Evolutionary conservation across 352 stramenopile species (phyloP).

Genomic region (Globisporangium carolinianum): DNA sequence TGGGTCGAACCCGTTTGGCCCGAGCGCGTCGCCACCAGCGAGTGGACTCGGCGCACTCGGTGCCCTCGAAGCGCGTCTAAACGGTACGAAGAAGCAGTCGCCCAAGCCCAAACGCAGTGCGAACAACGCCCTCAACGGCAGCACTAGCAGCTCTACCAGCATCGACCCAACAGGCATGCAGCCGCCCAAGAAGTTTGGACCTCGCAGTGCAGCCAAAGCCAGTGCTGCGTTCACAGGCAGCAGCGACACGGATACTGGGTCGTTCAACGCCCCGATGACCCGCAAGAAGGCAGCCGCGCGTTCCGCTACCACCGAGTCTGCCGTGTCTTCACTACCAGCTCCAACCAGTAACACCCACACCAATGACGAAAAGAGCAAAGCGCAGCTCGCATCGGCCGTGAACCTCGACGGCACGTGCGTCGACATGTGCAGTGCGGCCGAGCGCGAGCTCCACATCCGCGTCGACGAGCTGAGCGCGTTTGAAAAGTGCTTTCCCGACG

Average conservation of each 20-base stretch:
- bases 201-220: neutral
- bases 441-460: conserved; percentile 79
- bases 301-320: neutral
- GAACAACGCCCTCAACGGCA: neutral
- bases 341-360: neutral
- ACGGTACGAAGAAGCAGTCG: conserved; percentile 18
- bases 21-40: conserved; percentile 5
- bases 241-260: conserved; percentile 9
- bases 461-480: conserved; percentile 84
- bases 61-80: conserved; percentile 24
- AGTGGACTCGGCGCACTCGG: conserved; percentile 8
- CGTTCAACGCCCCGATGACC: conserved; percentile 13
- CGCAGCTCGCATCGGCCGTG: conserved; percentile 44
- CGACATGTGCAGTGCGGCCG: conserved; percentile 81
- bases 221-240: neutral
- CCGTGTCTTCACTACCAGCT: neutral
- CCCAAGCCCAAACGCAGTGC: conserved; percentile 4
- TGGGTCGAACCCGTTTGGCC: conserved; percentile 6
- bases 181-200: conserved; percentile 9
- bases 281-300: conserved; percentile 22
- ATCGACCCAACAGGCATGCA: conserved; percentile 5
- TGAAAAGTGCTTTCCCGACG: conserved; percentile 70
- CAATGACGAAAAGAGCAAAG: conserved; percentile 37
- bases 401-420: conserved; percentile 72
- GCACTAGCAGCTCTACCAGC: neutral